Base-by-base conservation (phyloP, 2,329 filamentous ascomycete species). In the Aspergillus aculeatinus region DNA sequence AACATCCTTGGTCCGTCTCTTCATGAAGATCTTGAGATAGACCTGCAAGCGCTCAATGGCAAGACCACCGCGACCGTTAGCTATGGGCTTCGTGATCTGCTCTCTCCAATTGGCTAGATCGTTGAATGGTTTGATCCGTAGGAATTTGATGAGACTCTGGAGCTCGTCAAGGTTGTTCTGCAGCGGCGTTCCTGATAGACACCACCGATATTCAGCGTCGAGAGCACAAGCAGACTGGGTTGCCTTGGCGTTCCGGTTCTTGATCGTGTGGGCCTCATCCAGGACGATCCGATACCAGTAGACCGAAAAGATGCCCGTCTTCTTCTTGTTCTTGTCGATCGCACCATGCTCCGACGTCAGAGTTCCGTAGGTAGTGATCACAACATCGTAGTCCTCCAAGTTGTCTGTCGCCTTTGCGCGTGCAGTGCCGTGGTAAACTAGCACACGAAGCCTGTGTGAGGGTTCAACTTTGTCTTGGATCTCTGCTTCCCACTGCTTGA, bases 161-260 rank as follows among this genome's bases (percentile, higher is more conserved):
- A 99, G 80, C 76, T 99, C 95, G 66, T 99, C 95, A 5, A 99
- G 85, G 69, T 96, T 98, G 77, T 99, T 99, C 73, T 99, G 95
- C 89, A 99, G 92, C 0, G 95, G 95, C 1, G 95, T 99, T 56
- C 95, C 95, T 0, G 93, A 96, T 63, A 99, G 79, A 72, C 95
- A 98, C 95, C 95, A 99, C 62, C 95, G 85, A 70, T 96, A 98
- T 73, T 95, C 89, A 21, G 91, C 88, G 31, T 89, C 83, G 33
- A 99, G 78, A 1, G 91, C 91, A 72, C 89, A 99, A 66, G 91
- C 95, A 1, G 95, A 93, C 74, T 96, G 92, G 1, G 94, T 96
- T 47, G 91, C 89, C 77, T 99, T 99, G 23, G 95, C 92, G 67
- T 96, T 96, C 64, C 94, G 89, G 72, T 99, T 99, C 80, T 99